These are phyloP conservation scores for Penicillium cosmopolitanum DNA, from an alignment of 495 filamentous ascomycete genomes.

Conservation along the genomic window DNA sequence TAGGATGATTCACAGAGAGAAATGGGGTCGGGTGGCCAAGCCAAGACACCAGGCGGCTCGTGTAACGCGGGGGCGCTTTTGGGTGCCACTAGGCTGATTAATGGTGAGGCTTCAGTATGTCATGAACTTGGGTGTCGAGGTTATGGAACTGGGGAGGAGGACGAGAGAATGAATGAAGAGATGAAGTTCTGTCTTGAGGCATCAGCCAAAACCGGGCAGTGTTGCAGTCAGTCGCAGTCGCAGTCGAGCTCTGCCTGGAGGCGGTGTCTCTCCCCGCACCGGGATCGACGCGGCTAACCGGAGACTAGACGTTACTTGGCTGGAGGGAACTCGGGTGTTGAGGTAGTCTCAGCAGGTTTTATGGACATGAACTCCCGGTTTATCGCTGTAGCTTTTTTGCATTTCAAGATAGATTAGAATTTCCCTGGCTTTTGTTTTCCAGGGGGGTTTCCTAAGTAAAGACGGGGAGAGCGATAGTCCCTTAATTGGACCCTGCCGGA, in stretches of 20 bases:
- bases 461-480: neutral
- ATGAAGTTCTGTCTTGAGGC: too few relatives aligned
- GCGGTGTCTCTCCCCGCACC: slow-evolving; percentile 33
- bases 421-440: neutral
- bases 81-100: slow-evolving; percentile 2
- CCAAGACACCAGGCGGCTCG: slow-evolving; percentile 5
- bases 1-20: slow-evolving; percentile 1
- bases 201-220: neutral
- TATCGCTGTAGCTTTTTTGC: too few relatives aligned
- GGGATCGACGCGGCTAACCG: slow-evolving; percentile 25
- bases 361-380: too few relatives aligned
- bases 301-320: neutral
- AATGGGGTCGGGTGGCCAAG: slow-evolving; percentile 7
- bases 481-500: slow-evolving; percentile 10
- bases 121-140: neutral
- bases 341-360: too few relatives aligned
- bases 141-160: neutral
- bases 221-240: neutral
- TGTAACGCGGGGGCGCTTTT: slow-evolving; percentile 9
- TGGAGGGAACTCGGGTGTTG: neutral
- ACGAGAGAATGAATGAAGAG: neutral
- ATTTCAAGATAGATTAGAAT: neutral
- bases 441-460: neutral
- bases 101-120: neutral
- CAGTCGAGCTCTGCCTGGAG: slow-evolving; percentile 11